phyloP scores from a whole-genome alignment of 2,329 filamentous ascomycete genomes.

The Myriangium duriaei region DNA sequence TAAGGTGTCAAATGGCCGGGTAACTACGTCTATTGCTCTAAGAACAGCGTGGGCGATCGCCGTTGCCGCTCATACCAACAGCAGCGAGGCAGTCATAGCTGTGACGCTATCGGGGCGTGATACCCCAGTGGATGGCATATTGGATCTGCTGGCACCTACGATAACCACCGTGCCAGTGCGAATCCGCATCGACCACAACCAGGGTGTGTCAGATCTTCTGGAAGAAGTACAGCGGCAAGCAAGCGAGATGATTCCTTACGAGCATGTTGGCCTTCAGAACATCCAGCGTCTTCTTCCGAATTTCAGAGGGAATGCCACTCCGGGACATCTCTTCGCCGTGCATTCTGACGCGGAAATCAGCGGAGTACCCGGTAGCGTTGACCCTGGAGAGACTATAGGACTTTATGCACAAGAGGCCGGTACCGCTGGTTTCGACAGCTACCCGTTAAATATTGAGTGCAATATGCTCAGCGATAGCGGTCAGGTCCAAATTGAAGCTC shows the following conservation, averaged over 20 bases:
- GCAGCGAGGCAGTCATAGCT: constrained; percentile 37
- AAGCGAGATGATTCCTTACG: constrained; percentile 20
- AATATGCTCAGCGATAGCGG: constrained; percentile 16
- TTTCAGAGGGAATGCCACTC: constrained; percentile 30
- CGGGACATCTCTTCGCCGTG: constrained; percentile 36
- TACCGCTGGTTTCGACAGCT: constrained; percentile 20
- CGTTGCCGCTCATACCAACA: constrained; percentile 32
- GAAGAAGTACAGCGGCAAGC: constrained; percentile 20
- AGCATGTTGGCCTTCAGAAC: constrained; percentile 35
- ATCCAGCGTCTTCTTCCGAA: constrained; percentile 29
- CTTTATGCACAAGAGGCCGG: not conserved
- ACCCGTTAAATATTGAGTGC: constrained; percentile 23
- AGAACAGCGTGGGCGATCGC: constrained; percentile 19
- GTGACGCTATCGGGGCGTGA: constrained; percentile 28
- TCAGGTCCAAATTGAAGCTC: constrained; percentile 16
- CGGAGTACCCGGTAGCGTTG: not conserved
- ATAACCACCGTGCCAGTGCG: constrained; percentile 32
- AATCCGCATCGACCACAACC: constrained; percentile 25
- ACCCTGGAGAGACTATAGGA: not conserved
- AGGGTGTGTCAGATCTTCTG: constrained; percentile 19
- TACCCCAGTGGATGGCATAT: constrained; percentile 23
- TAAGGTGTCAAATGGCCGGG: not conserved
- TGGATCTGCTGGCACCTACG: constrained; percentile 28
- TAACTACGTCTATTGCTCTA: not conserved
- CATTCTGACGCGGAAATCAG: constrained; percentile 12